A percentile compares a stretch with the other conserved stretches of the same genome.
phyloP scores from a whole-genome alignment of 2,329 filamentous ascomycete species.

The Cytospora chrysosperma region DNA sequence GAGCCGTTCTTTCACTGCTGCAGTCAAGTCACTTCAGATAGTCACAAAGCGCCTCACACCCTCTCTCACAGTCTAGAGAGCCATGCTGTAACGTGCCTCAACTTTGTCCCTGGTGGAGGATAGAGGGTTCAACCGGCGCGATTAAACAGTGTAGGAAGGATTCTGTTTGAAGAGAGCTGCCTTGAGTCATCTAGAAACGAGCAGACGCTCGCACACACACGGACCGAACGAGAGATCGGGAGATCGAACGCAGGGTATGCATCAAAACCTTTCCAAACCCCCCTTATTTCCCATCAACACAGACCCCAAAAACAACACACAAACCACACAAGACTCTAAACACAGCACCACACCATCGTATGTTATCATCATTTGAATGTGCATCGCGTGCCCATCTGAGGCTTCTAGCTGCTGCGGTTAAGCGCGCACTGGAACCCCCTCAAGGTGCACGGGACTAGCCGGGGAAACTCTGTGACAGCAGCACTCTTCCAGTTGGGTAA shows the following conservation, averaged over 20 bases:
- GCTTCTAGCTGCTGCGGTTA: conserved; percentile 10
- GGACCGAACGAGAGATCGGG: not conserved
- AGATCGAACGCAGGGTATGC: conserved; percentile 23
- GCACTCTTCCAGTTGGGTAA: conserved; percentile 15
- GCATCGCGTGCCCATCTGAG: conserved; percentile 15
- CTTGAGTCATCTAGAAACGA: conserved; percentile 1
- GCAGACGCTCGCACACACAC: not conserved
- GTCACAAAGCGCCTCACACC: conserved; percentile 20
- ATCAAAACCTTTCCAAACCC: conserved; percentile 21
- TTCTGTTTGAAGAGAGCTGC: conserved; percentile 3
- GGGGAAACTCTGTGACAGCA: conserved; percentile 10
- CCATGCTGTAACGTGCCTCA: conserved; percentile 22
- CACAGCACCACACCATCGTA: conserved; percentile 22
- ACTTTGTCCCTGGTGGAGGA: conserved; percentile 23
- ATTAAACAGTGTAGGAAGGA: conserved; percentile 24
- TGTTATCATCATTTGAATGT: conserved; percentile 22
- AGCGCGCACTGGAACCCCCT: conserved; percentile 12
- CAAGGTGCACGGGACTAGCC: conserved; percentile 12
- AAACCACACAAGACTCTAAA: conserved; percentile 5
- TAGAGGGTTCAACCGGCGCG: conserved; percentile 19
- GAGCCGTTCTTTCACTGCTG: conserved; percentile 12
- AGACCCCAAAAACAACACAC: not conserved
- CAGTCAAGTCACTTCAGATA: conserved; percentile 20
- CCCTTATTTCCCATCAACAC: conserved; percentile 4
- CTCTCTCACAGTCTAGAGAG: conserved; percentile 15